These are phyloP conservation scores for Metarhizium anisopliae DNA, from an alignment of 2,329 filamentous ascomycete genomes.

Conservation along the genomic window DNA sequence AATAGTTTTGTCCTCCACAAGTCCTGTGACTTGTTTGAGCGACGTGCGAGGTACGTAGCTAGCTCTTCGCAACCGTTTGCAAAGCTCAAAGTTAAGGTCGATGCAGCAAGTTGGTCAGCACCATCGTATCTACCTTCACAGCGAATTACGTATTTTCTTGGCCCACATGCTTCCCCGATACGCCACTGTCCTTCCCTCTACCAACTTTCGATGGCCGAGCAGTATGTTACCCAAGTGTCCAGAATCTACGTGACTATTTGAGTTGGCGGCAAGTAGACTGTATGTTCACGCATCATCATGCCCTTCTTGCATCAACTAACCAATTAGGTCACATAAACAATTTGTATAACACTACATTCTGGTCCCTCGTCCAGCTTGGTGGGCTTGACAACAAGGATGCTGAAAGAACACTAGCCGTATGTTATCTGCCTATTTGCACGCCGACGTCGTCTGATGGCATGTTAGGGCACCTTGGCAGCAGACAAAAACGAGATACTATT, in stretches of 20 bases:
- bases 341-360: constrained; percentile 95
- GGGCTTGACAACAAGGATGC: constrained; percentile 70
- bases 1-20: constrained; percentile 82
- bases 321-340: constrained; percentile 90
- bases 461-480: constrained; percentile 67
- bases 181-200: constrained; percentile 60
- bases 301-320: constrained; percentile 14
- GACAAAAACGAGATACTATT: constrained; percentile 98
- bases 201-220: constrained; percentile 91
- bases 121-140: constrained; percentile 87
- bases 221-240: constrained; percentile 75
- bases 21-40: constrained; percentile 72
- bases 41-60: constrained; percentile 58
- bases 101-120: constrained; percentile 76
- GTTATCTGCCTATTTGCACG: constrained; percentile 9
- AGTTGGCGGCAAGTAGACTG: constrained; percentile 97
- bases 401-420: constrained; percentile 67
- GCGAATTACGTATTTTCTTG: constrained; percentile 81
- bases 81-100: neutral
- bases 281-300: constrained; percentile 32
- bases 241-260: constrained; percentile 87
- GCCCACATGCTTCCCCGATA: constrained; percentile 65
- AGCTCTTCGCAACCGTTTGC: neutral
- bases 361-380: constrained; percentile 73
- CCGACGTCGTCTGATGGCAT: constrained; percentile 5